Conservation (phyloP, 2,329 filamentous ascomycete species). For the Podosphaera leucotricha region DNA sequence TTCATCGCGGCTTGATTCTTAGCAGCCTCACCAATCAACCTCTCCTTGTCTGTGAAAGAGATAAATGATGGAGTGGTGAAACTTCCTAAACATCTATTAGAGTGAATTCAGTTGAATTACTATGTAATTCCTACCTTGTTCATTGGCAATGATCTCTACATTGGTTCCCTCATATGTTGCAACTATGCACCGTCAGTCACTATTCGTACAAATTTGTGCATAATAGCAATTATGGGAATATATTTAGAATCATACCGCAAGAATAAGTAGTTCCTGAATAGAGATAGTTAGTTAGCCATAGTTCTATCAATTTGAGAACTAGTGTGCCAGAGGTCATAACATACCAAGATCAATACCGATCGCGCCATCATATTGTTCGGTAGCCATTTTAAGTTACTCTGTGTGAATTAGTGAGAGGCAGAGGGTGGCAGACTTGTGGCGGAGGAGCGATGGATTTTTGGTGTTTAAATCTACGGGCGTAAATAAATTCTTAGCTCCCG, state of each 20-base stretch:
- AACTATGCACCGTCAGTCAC: slow-evolving; percentile 24
- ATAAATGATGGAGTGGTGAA: slow-evolving; percentile 99
- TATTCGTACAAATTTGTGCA: not conserved
- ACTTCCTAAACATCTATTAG: slow-evolving; percentile 21
- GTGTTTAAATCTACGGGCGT: not conserved
- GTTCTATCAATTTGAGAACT: not conserved
- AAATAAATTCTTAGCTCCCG: not conserved
- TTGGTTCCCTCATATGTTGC: slow-evolving; percentile 98
- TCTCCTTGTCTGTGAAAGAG: slow-evolving; percentile 96
- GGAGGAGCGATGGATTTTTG: not conserved
- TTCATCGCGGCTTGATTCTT: slow-evolving; percentile 99
- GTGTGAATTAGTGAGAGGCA: slow-evolving; percentile 3
- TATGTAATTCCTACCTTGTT: slow-evolving; percentile 12
- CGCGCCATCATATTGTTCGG: slow-evolving; percentile 98
- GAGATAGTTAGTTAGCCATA: slow-evolving; percentile 12
- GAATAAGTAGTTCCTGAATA: slow-evolving; percentile 88
- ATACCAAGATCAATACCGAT: slow-evolving; percentile 98
- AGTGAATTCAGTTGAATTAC: not conserved
- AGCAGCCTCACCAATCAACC: slow-evolving; percentile 95
- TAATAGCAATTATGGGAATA: not conserved
- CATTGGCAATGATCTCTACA: slow-evolving; percentile 55
- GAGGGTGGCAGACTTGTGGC: not conserved
- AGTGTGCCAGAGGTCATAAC: slow-evolving; percentile 15
- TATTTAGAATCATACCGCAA: slow-evolving; percentile 25
- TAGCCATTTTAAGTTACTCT: slow-evolving; percentile 46